Base-by-base conservation (phyloP, 2,329 filamentous ascomycete genomes). In the Paraphaeosphaeria minitans region DNA sequence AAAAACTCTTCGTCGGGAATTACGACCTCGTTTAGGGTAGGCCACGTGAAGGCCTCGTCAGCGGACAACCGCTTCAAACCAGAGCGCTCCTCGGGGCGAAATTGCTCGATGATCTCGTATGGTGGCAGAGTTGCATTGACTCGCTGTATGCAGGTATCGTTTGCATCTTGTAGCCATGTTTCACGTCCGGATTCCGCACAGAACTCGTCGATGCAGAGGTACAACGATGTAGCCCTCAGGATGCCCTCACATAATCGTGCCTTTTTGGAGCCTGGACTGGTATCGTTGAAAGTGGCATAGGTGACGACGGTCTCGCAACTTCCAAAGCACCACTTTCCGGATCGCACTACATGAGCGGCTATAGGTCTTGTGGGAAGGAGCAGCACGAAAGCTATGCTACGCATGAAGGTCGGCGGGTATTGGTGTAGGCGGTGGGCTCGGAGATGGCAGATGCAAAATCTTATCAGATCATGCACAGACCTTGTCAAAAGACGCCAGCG, bases 211-310 rank as follows among this genome's bases (percentile, higher is more conserved):
- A 71, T 60, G 47, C 73, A 75, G 7, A 75, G 55, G 53, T 72
- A 75, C 19, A 75, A 29, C 14, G 71, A 74, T 10, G 58, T 66
- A 12, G 68, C 58, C 19, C 65, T 64, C 5, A 72, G 55, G 10
- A 57, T 42, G 53, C 73, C 74, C 45, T 64, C 64, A 63, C 73
- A 75, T 41, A 63, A 59, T 27, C 61, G 64, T 31, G 66, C 61
- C 57, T 72, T 72, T 50, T 65, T 68, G 35, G 70, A 68, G 51
- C 58, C 66, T 37, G 63, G 49, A 47, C 66, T 60, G 13, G 70
- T 74, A 55, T 75, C 73, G 58, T 73, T 73, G 62, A 74, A 75
- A 13, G 66, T 68, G 33, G 65, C 66, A 50, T 73, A 74, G 45
- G 67, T 66, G 45, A 74, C 54, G 1, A 57, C 66, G 6, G 72